phyloP scores from a whole-genome alignment of 805 yeast genomes.

The Teunomyces lycoperdinae region DNA sequence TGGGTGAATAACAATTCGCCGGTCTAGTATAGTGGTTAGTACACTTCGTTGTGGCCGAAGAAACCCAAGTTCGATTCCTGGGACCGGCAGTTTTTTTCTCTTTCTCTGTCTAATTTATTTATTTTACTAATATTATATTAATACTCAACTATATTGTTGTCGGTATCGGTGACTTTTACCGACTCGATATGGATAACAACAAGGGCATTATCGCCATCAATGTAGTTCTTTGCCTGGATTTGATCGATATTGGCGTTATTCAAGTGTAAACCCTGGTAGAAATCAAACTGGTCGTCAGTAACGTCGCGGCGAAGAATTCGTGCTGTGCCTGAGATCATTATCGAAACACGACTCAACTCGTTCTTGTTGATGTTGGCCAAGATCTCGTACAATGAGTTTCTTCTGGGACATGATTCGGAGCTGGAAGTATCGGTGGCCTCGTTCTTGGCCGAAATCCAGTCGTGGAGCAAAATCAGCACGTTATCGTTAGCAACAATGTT shows the following conservation, averaged over 20 bases:
- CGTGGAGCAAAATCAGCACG: slow-evolving; percentile 84
- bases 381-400: slow-evolving; percentile 39
- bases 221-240: slow-evolving; percentile 52
- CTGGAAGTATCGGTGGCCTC: slow-evolving; percentile 7
- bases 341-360: slow-evolving; percentile 77
- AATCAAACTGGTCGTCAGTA: slow-evolving; percentile 44
- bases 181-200: slow-evolving; percentile 61
- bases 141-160: slow-evolving; percentile 52
- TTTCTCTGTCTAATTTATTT: slow-evolving; percentile 2
- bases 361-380: slow-evolving; percentile 75
- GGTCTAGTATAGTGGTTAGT: slow-evolving; percentile 51
- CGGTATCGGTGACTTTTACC: slow-evolving; percentile 78
- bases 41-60: slow-evolving; percentile 50
- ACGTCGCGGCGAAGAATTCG: slow-evolving; percentile 41
- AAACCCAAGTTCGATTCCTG: slow-evolving; percentile 52
- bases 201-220: slow-evolving; percentile 58
- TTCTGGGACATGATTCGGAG: slow-evolving; percentile 9
- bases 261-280: slow-evolving; percentile 60
- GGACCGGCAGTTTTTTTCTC: slow-evolving; percentile 44
- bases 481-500: slow-evolving; percentile 70
- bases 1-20: slow-evolving; percentile 20
- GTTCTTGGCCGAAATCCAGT: slow-evolving; percentile 71
- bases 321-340: slow-evolving; percentile 76
- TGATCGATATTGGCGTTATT: slow-evolving; percentile 67
- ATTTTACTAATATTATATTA: slow-evolving; percentile 8